Conservation (phyloP, 768 basidiomycete genomes). For the Hysterangium stoloniferum region DNA sequence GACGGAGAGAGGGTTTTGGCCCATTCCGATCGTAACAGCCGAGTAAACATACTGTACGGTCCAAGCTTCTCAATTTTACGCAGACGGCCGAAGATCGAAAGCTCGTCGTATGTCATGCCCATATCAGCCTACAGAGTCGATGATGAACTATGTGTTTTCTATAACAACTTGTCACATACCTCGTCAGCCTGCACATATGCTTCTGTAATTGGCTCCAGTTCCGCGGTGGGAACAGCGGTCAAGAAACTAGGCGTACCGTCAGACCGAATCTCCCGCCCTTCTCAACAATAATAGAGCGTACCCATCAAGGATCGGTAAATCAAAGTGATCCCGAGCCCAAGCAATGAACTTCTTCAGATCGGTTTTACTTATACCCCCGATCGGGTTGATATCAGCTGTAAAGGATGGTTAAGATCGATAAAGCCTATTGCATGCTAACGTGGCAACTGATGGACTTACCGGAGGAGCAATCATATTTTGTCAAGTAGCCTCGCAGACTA, state of each 20-base stretch:
- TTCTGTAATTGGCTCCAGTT: conserved; percentile 91
- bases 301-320: conserved; percentile 78
- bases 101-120: conserved; percentile 99
- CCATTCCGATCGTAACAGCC: conserved; percentile 93
- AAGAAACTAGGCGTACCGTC: conserved; percentile 58
- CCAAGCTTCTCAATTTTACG: conserved; percentile 97
- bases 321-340: conserved; percentile 69
- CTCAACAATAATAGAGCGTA: conserved; percentile 23
- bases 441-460: conserved; percentile 48
- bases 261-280: background rate
- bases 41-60: conserved; percentile 95
- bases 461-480: conserved; percentile 96
- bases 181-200: conserved; percentile 95
- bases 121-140: conserved; percentile 66
- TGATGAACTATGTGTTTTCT: conserved; percentile 6
- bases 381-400: conserved; percentile 93
- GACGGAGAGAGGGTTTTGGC: conserved; percentile 73
- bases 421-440: background rate
- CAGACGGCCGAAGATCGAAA: conserved; percentile 87
- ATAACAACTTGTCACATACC: conserved; percentile 32
- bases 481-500: conserved; percentile 91
- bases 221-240: conserved; percentile 88
- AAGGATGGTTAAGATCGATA: background rate
- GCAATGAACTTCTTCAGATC: conserved; percentile 95
- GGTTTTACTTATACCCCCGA: conserved; percentile 96